Evolutionary conservation across 148 eudicot species (phyloP).

Genomic region (Vaccinium corymbosum): DNA sequence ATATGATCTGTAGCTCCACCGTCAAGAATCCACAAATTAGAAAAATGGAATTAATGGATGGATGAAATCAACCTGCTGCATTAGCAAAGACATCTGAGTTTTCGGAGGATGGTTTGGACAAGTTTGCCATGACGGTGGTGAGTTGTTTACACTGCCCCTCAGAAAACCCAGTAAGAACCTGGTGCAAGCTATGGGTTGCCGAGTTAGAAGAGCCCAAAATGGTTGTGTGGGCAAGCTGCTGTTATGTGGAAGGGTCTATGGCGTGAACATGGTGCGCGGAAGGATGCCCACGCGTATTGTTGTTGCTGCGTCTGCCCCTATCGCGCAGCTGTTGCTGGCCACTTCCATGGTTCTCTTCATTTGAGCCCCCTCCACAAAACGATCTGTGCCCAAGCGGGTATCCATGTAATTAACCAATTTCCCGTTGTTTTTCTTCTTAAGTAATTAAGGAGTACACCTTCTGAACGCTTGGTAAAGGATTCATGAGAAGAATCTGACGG

Average conservation of each 20-base stretch:
- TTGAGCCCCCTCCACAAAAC: background rate
- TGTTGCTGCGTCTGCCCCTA: background rate
- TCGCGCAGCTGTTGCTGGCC: background rate
- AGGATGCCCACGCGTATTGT: background rate
- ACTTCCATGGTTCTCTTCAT: background rate
- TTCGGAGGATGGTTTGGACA: background rate
- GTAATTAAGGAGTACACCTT: conserved; percentile 9
- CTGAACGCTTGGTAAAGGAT: conserved; percentile 9
- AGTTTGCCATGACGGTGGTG: background rate
- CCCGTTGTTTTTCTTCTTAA: conserved; percentile 1
- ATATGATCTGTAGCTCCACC: background rate
- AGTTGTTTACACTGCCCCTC: background rate
- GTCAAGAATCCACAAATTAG: background rate
- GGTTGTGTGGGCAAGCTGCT: background rate
- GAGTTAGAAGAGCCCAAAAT: background rate
- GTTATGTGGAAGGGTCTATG: background rate
- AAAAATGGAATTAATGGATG: background rate
- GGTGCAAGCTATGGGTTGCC: too few species aligned
- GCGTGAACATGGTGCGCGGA: background rate
- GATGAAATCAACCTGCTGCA: background rate
- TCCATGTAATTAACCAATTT: background rate
- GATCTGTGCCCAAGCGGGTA: background rate
- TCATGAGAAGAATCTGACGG: conserved; percentile 5
- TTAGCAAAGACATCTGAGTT: conserved; percentile 1
- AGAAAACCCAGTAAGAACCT: background rate